phyloP scores from a whole-genome alignment of 805 yeast species.

The Novakomyces olei region DNA sequence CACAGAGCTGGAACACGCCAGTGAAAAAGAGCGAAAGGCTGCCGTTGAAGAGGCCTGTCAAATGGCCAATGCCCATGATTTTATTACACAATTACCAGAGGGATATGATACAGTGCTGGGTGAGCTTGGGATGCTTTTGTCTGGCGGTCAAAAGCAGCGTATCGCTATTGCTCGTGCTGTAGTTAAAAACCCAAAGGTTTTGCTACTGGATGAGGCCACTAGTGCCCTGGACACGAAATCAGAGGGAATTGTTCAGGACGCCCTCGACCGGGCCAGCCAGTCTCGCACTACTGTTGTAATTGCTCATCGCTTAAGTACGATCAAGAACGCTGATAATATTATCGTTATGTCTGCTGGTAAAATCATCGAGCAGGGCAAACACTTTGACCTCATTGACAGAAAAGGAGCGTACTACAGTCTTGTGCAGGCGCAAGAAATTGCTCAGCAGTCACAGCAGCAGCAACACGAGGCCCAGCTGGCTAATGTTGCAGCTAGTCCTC shows the following conservation, averaged over 20 bases:
- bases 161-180: constrained; percentile 43
- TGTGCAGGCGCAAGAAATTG: constrained; percentile 13
- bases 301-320: constrained; percentile 32
- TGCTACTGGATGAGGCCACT: constrained; percentile 44
- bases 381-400: constrained; percentile 13
- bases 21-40: constrained; percentile 18
- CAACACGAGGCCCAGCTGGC: constrained; percentile 7
- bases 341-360: constrained; percentile 24
- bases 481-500: constrained; percentile 5
- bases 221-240: constrained; percentile 41
- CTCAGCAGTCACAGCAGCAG: constrained; percentile 7
- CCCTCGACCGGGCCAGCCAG: constrained; percentile 18
- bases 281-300: constrained; percentile 27
- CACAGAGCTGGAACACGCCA: constrained; percentile 14
- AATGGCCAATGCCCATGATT: constrained; percentile 30
- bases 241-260: constrained; percentile 36
- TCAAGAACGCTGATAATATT: constrained; percentile 26
- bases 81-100: constrained; percentile 30
- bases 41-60: constrained; percentile 22
- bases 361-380: constrained; percentile 22
- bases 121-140: constrained; percentile 33
- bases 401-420: constrained; percentile 12
- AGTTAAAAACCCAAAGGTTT: constrained; percentile 29
- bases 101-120: constrained; percentile 30
- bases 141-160: constrained; percentile 49